Evolutionary conservation across 805 yeast genomes (phyloP), one percentile per base, ranked within the genome.

Genomic region (Blastobotrys mokoenaii): DNA sequence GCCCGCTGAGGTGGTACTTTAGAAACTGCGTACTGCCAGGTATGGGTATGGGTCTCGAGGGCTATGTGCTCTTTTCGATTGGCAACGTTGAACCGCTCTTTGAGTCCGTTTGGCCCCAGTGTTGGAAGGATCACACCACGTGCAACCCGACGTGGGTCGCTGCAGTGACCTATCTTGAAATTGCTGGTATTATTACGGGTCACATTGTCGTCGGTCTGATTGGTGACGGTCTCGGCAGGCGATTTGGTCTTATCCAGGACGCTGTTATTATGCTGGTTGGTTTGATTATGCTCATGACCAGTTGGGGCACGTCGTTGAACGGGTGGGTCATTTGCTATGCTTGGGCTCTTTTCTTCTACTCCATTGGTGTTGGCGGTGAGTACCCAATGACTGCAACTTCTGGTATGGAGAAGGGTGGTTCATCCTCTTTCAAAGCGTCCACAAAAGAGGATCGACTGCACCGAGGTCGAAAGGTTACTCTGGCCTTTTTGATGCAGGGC

Each of bases 401-500:
- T 27, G 81, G 82, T 14, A 73, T 73, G 63, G 84, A 79, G 61
- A 76, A 78, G 34, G 79, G 80, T 1, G 74, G 54, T 31, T 47
- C 48, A 43, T 47, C 58, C 33, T 47, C 59, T 31, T 54, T 57
- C 35, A 30, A 43, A 7, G 34, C 49, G 15, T 60, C 64, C 39
- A 40, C 56, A 17, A 52, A 58, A 38, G 63, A 59, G 29, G 68
- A 64, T 43, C 64, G 68, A 46, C 55, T 63, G 31, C 68, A 64
- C 56, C 63, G 68, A 50, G 68, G 68, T 29, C 62, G 68, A 46
- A 63, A 61, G 50, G 68, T 64, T 43, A 51, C 54, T 37, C 48
- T 51, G 45, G 68, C 68, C 9, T 89, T 89, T 67, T 90, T 96
- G 47, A 88, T 88, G 73, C 97, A 89, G 71, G 97, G 96, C 68